A percentile compares a stretch with the other conserved stretches of the same genome.
These are phyloP conservation scores for Pleurotus djamor DNA, from an alignment of 768 basidiomycete species.

Conservation along the genomic window DNA sequence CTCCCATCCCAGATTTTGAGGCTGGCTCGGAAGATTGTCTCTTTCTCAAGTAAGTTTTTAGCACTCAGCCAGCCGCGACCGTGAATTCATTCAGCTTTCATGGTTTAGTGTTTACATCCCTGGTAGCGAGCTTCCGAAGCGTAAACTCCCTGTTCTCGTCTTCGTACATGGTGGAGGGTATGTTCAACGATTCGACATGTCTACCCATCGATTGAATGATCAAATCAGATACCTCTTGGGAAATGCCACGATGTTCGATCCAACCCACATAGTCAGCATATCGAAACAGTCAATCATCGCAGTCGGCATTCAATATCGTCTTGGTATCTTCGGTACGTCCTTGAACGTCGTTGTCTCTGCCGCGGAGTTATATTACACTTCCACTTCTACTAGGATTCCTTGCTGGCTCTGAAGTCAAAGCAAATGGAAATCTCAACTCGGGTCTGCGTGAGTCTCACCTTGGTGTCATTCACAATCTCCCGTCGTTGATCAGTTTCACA, in stretches of 20 bases:
- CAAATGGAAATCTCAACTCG: slow-evolving; percentile 27
- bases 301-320: slow-evolving; percentile 5
- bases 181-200: neutral
- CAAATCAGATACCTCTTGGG: neutral
- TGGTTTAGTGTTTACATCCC: neutral
- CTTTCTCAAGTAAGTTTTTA: slow-evolving; percentile 21
- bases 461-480: neutral
- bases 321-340: slow-evolving; percentile 5
- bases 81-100: neutral
- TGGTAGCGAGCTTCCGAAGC: neutral
- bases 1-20: neutral
- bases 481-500: slow-evolving; percentile 8
- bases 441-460: slow-evolving; percentile 22
- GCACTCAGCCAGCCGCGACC: neutral
- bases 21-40: slow-evolving; percentile 25
- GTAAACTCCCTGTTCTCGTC: slow-evolving; percentile 1
- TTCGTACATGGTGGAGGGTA: slow-evolving; percentile 6
- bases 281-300: neutral
- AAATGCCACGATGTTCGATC: neutral
- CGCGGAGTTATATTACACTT: neutral
- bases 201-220: neutral
- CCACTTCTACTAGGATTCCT: slow-evolving; percentile 23
- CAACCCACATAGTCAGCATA: neutral
- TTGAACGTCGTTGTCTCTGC: neutral
- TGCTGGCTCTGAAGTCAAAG: slow-evolving; percentile 25